Conservation (phyloP, 306 rosid species). For the Dalbergia cultrata region DNA sequence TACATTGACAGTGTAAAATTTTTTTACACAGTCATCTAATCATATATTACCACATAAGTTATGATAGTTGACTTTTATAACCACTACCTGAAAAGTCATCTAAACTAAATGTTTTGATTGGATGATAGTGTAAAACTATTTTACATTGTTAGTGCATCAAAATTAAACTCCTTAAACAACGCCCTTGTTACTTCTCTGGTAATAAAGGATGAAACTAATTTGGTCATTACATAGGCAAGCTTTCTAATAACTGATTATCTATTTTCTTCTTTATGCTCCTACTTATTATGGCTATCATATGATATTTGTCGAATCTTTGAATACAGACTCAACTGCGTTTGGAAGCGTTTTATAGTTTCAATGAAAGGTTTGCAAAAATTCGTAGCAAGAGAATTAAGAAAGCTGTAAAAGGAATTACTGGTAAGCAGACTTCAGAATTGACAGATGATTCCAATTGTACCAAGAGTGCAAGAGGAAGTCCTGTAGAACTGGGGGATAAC, state of each 20-base stretch:
- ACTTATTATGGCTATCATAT: slow-evolving; percentile 42
- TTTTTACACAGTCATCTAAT: no score
- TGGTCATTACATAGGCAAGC: slow-evolving; percentile 28
- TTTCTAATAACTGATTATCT: slow-evolving; percentile 37
- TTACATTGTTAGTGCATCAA: no score
- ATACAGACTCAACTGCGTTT: slow-evolving; percentile 89
- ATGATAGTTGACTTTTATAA: no score
- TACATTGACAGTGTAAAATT: no score
- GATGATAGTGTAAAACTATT: no score
- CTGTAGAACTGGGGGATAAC: slow-evolving; percentile 54
- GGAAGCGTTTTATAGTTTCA: slow-evolving; percentile 93
- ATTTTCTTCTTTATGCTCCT: not conserved
- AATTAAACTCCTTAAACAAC: not conserved
- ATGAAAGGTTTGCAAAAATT: slow-evolving; percentile 91
- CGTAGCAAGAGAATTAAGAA: slow-evolving; percentile 92
- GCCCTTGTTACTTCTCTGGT: not conserved
- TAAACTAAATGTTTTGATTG: no score
- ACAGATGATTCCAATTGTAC: slow-evolving; percentile 53
- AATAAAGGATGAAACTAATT: slow-evolving; percentile 11
- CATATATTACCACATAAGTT: no score
- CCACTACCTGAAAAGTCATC: no score
- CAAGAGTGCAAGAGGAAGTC: slow-evolving; percentile 44
- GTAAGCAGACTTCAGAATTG: slow-evolving; percentile 60
- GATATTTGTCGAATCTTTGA: slow-evolving; percentile 38
- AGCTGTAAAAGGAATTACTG: slow-evolving; percentile 87